Conservation (phyloP, 2,329 filamentous ascomycete genomes). For the Xylariaceae sp. region DNA sequence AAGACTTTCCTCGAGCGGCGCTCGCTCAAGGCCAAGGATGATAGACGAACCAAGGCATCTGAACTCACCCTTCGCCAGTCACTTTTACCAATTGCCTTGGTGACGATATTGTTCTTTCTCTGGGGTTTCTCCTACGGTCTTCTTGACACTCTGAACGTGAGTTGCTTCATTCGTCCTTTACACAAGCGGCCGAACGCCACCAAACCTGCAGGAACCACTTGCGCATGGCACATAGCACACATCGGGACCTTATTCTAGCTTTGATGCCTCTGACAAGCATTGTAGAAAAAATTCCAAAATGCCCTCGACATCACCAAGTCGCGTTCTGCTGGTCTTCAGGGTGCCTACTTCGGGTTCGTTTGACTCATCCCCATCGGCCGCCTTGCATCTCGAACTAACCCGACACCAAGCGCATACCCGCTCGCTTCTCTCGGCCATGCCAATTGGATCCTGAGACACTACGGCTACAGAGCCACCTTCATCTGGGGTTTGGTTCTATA, state of each 20-base stretch:
- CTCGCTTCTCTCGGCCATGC: slow-evolving; percentile 62
- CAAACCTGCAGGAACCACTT: neutral
- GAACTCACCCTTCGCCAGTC: slow-evolving; percentile 66
- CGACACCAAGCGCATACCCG: slow-evolving; percentile 55
- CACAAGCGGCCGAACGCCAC: neutral
- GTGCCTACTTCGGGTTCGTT: slow-evolving; percentile 60
- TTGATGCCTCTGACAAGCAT: slow-evolving; percentile 3
- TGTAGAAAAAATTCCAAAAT: slow-evolving; percentile 52
- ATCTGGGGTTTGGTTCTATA: slow-evolving; percentile 67
- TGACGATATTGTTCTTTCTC: slow-evolving; percentile 64
- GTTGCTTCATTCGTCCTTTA: neutral
- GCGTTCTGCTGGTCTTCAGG: slow-evolving; percentile 61
- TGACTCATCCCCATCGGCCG: neutral
- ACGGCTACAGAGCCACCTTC: slow-evolving; percentile 63
- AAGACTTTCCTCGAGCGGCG: slow-evolving; percentile 44
- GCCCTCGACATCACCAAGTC: slow-evolving; percentile 53
- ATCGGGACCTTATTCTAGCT: neutral
- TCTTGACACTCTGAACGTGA: slow-evolving; percentile 46
- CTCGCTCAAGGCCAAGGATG: slow-evolving; percentile 39
- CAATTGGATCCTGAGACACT: slow-evolving; percentile 64
- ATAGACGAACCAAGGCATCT: slow-evolving; percentile 51
- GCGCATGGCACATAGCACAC: no score
- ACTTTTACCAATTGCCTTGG: slow-evolving; percentile 63
- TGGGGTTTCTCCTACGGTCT: slow-evolving; percentile 59
- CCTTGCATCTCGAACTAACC: slow-evolving; percentile 8